Conservation (phyloP, 2,329 filamentous ascomycete genomes). For the Penicillium sp. region DNA sequence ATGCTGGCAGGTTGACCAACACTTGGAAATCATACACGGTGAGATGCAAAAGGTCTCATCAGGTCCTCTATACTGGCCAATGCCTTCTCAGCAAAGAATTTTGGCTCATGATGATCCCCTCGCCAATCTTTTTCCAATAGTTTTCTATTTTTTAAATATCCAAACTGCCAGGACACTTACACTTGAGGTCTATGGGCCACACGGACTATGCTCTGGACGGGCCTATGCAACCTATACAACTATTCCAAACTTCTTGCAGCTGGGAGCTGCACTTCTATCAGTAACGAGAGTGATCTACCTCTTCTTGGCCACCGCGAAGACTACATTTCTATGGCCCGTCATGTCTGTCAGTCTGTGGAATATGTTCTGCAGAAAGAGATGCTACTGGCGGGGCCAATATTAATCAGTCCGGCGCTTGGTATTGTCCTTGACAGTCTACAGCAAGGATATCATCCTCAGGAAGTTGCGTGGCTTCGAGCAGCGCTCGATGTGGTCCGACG, state of each 20-base stretch:
- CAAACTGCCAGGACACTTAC: constrained; percentile 25
- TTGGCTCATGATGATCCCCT: not conserved
- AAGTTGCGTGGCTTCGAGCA: constrained; percentile 5
- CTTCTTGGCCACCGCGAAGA: not conserved
- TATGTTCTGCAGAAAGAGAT: constrained; percentile 30
- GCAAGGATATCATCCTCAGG: not conserved
- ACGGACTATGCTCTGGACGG: constrained; percentile 34
- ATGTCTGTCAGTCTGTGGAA: constrained; percentile 26
- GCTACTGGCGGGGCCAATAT: constrained; percentile 12
- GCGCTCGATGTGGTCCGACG: not conserved
- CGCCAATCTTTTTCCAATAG: not conserved
- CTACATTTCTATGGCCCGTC: not conserved
- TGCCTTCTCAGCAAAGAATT: not conserved
- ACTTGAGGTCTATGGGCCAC: constrained; percentile 37
- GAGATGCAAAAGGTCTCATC: not conserved
- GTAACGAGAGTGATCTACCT: not conserved
- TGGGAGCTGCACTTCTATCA: no score
- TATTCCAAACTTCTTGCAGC: constrained; percentile 17
- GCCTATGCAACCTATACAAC: constrained; percentile 32
- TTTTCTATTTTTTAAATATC: not conserved
- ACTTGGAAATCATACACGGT: not conserved
- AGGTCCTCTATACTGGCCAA: not conserved
- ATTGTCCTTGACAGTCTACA: constrained; percentile 7
- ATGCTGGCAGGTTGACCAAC: not conserved
- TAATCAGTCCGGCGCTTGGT: constrained; percentile 8